These are phyloP conservation scores for Diaporthe citri DNA, from an alignment of 2,329 filamentous ascomycete genomes.

Conservation along the genomic window DNA sequence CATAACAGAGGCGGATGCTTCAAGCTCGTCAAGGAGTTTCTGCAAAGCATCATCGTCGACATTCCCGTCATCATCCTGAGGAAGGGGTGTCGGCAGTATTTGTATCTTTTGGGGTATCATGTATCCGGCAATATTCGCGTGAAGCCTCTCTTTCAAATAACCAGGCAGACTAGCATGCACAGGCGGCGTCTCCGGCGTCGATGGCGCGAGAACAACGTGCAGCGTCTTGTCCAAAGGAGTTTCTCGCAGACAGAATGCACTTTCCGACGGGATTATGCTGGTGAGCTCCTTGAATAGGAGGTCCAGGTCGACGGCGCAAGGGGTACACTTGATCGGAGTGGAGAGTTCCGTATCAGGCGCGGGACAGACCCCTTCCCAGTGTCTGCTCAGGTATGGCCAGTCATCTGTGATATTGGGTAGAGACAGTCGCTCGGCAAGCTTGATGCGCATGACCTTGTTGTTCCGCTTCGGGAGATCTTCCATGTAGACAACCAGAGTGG, in stretches of 20 bases:
- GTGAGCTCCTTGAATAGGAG: conserved; percentile 42
- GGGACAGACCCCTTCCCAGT: conserved; percentile 64
- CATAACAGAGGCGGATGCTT: conserved; percentile 7
- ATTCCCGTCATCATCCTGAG: conserved; percentile 46
- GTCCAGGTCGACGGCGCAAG: conserved; percentile 51
- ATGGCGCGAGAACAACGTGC: conserved; percentile 23
- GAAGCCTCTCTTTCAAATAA: conserved; percentile 40
- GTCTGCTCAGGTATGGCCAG: conserved; percentile 57
- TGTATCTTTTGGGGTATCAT: conserved; percentile 55
- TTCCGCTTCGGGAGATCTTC: conserved; percentile 66
- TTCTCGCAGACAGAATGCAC: conserved; percentile 43
- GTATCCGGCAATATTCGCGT: conserved; percentile 46
- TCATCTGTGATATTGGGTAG: conserved; percentile 59
- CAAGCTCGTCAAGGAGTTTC: conserved; percentile 2
- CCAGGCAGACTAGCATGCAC: conserved; percentile 25
- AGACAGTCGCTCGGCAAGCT: conserved; percentile 60
- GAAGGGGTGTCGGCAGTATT: conserved; percentile 51
- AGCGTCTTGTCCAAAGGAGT: conserved; percentile 40
- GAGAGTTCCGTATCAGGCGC: conserved; percentile 60
- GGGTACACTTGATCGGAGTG: conserved; percentile 52
- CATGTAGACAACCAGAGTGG: conserved; percentile 66
- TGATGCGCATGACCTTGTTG: conserved; percentile 69
- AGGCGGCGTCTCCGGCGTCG: background rate
- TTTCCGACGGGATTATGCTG: background rate
- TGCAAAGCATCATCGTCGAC: conserved; percentile 31